Evolutionary conservation across 495 filamentous ascomycete species (phyloP).

Genomic region (Monascus purpureus): DNA sequence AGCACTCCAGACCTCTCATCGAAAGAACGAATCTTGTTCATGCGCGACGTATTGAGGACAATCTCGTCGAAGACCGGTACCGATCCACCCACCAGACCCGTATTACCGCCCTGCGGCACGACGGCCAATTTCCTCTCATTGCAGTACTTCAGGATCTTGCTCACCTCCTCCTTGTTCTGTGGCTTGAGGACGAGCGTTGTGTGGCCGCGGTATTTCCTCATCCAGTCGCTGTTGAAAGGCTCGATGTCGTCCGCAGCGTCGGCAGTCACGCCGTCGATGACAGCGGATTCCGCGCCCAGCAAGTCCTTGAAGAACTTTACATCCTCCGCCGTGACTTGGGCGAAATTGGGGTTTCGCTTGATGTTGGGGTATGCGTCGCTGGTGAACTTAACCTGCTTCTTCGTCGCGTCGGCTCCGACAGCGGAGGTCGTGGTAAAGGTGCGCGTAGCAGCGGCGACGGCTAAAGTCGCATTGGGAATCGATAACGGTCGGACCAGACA

Average conservation of each 20-base stretch:
- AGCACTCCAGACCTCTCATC: constrained; percentile 85
- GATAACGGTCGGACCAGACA: constrained; percentile 9
- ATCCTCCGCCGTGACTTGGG: constrained; percentile 54
- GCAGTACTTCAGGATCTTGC: constrained; percentile 81
- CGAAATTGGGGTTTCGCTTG: constrained; percentile 62
- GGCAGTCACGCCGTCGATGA: constrained; percentile 66
- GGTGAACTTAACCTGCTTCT: constrained; percentile 52
- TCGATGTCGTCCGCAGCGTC: constrained; percentile 69
- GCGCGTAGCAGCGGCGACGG: constrained; percentile 7
- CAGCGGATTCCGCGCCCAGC: constrained; percentile 60
- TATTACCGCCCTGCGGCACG: constrained; percentile 96
- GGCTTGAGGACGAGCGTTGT: constrained; percentile 79
- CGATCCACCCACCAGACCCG: constrained; percentile 85
- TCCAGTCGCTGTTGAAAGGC: constrained; percentile 95
- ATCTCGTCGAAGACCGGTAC: constrained; percentile 98
- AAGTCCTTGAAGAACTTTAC: constrained; percentile 65
- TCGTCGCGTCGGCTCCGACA: constrained; percentile 18
- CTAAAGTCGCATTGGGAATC: constrained; percentile 1
- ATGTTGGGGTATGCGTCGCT: constrained; percentile 74
- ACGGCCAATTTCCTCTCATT: constrained; percentile 83
- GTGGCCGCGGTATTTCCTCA: constrained; percentile 95
- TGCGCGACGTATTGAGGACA: constrained; percentile 72
- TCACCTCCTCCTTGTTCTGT: constrained; percentile 65
- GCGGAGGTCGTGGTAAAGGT: constrained; percentile 22
- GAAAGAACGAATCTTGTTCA: constrained; percentile 85